Percentiles rank a stretch among this genome's conserved stretches.
These are phyloP conservation scores for Termitomyces heimii DNA, from an alignment of 768 basidiomycete species.

Conservation along the genomic window DNA sequence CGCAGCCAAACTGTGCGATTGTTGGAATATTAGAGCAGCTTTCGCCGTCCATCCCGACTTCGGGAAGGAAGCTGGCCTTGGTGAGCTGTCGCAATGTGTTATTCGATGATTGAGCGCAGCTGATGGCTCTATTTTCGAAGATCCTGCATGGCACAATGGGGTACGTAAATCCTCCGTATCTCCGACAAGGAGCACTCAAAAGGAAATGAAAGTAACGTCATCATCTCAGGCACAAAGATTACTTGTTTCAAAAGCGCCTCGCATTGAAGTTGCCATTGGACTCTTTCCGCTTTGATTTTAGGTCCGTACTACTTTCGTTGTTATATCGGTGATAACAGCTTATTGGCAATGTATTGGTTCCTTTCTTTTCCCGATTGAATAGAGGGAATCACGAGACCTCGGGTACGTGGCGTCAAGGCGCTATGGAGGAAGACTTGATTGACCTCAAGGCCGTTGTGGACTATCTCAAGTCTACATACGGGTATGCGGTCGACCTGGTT, in stretches of 20 bases:
- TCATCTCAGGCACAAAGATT: constrained; percentile 70
- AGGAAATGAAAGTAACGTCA: constrained; percentile 16
- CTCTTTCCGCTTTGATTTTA: constrained; percentile 85
- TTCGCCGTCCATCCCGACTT: constrained; percentile 39
- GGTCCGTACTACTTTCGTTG: constrained; percentile 37
- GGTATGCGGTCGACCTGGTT: constrained; percentile 64
- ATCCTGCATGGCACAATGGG: constrained; percentile 79
- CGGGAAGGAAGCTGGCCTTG: constrained; percentile 58
- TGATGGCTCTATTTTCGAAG: constrained; percentile 29
- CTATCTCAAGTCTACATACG: constrained; percentile 50
- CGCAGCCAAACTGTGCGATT: constrained; percentile 35
- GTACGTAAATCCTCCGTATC: constrained; percentile 35
- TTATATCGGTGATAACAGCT: constrained; percentile 1
- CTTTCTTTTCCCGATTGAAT: background rate
- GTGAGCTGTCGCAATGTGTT: constrained; percentile 31
- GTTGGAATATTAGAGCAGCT: constrained; percentile 62
- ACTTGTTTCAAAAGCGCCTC: constrained; percentile 73
- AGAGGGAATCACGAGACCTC: constrained; percentile 78
- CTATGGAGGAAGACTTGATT: constrained; percentile 51
- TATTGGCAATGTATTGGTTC: background rate
- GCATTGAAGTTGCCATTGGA: constrained; percentile 62
- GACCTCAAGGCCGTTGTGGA: constrained; percentile 64
- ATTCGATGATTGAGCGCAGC: constrained; percentile 5
- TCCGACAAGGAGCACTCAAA: constrained; percentile 16
- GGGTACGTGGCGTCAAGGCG: constrained; percentile 59